A percentile compares a stretch with the other conserved stretches of the same genome.
phyloP scores from a whole-genome alignment of 2,329 filamentous ascomycete species.

The Colletotrichum cereale region DNA sequence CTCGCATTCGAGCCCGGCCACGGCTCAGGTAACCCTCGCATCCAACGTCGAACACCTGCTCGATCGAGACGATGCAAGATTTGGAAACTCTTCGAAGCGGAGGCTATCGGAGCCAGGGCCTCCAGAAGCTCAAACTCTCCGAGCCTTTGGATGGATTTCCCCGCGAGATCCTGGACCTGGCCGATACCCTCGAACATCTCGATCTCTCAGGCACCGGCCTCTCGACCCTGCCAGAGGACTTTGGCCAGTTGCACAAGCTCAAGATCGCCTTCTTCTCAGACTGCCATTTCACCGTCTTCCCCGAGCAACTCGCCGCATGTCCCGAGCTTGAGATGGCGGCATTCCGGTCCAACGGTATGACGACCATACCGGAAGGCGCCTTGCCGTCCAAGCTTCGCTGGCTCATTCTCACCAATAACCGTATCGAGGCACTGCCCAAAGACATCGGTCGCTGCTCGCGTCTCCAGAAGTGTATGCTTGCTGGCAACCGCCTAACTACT shows the following conservation, averaged over 20 bases:
- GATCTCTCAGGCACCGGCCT: slow-evolving; percentile 62
- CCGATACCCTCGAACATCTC: slow-evolving; percentile 57
- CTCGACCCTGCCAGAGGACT: slow-evolving; percentile 53
- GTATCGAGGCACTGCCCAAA: slow-evolving; percentile 52
- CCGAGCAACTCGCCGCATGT: slow-evolving; percentile 56
- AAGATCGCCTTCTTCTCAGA: slow-evolving; percentile 61
- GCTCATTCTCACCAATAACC: slow-evolving; percentile 62
- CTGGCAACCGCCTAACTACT: slow-evolving; percentile 56
- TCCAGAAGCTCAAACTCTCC: slow-evolving; percentile 52
- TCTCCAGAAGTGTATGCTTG: slow-evolving; percentile 63
- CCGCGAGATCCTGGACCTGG: slow-evolving; percentile 54
- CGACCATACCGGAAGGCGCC: slow-evolving; percentile 53
- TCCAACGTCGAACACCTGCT: neutral
- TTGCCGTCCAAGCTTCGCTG: slow-evolving; percentile 59
- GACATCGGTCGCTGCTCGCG: slow-evolving; percentile 57
- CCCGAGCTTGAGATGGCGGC: slow-evolving; percentile 62
- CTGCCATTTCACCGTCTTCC: slow-evolving; percentile 59
- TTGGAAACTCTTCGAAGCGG: slow-evolving; percentile 49
- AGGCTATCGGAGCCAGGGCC: slow-evolving; percentile 46
- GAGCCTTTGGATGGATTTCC: slow-evolving; percentile 53
- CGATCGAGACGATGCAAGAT: slow-evolving; percentile 46
- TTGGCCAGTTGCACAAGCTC: slow-evolving; percentile 57
- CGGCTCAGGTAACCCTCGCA: neutral
- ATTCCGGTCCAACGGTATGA: slow-evolving; percentile 61
- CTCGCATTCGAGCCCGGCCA: neutral